These are phyloP conservation scores for Amorphotheca resinae DNA, from an alignment of 495 filamentous ascomycete species.

Conservation along the genomic window DNA sequence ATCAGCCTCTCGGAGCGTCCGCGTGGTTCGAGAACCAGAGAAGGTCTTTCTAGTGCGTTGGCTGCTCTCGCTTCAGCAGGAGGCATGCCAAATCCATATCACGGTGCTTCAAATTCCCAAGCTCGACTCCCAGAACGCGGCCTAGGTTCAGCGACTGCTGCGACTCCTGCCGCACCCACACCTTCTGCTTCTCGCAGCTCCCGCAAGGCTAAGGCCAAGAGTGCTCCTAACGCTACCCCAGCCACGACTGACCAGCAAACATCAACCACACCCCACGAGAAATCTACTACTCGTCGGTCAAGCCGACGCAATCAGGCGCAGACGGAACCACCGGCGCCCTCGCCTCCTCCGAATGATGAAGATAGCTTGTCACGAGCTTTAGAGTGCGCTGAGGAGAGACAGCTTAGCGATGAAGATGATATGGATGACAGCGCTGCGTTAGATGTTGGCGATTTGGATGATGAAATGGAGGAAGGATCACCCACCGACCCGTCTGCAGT, in stretches of 20 bases:
- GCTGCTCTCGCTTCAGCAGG: conserved; percentile 69
- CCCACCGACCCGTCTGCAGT: conserved; percentile 74
- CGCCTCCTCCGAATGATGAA: conserved; percentile 40
- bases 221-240: conserved; percentile 24
- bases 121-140: conserved; percentile 33
- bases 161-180: conserved; percentile 19
- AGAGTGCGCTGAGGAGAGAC: conserved; percentile 91
- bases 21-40: conserved; percentile 49
- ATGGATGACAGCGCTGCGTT: conserved; percentile 58
- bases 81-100: conserved; percentile 21
- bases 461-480: conserved; percentile 66
- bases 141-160: conserved; percentile 19
- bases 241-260: conserved; percentile 9
- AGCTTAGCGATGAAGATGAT: conserved; percentile 63
- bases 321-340: conserved; percentile 31
- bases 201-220: conserved; percentile 36
- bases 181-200: conserved; percentile 20
- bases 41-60: conserved; percentile 52
- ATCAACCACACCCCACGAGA: conserved; percentile 30
- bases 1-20: conserved; percentile 79
- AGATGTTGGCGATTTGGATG: conserved; percentile 80
- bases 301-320: conserved; percentile 39
- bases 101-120: conserved; percentile 22
- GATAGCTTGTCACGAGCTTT: conserved; percentile 51
- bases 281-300: conserved; percentile 38